Evolutionary conservation across 1,284 basidiomycete species (phyloP).

Genomic region (Cryptococcus sp.): DNA sequence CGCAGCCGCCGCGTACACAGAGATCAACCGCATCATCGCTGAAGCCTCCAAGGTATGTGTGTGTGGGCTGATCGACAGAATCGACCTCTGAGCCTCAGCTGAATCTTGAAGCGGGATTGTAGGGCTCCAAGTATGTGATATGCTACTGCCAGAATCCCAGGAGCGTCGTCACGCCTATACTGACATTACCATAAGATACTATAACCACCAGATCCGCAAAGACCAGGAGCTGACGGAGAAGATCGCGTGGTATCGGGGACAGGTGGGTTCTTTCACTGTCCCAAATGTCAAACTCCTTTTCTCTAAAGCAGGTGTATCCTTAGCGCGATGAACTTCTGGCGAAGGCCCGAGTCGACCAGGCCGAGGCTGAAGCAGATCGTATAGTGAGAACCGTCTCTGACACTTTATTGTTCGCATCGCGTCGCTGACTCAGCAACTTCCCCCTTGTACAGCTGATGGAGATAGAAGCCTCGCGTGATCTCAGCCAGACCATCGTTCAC

Average conservation of each 20-base stretch:
- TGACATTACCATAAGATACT: conserved; percentile 29
- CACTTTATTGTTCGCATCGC: background rate
- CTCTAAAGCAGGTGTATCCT: conserved; percentile 10
- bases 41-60: conserved; percentile 46
- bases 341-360: conserved; percentile 25
- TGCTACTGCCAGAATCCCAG: background rate
- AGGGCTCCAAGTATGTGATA: conserved; percentile 43
- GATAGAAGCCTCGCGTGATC: conserved; percentile 72
- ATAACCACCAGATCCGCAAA: conserved; percentile 47
- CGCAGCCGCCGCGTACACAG: no score
- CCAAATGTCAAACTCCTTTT: no score
- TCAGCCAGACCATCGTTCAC: conserved; percentile 66
- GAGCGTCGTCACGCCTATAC: no score
- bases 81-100: conserved; percentile 1
- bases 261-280: conserved; percentile 25
- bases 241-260: conserved; percentile 44
- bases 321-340: conserved; percentile 45
- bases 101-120: background rate
- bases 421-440: background rate
- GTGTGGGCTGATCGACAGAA: background rate
- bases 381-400: conserved; percentile 30
- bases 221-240: conserved; percentile 46
- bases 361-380: conserved; percentile 44
- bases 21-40: conserved; percentile 49
- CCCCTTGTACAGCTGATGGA: conserved; percentile 59